Percentiles rank a stretch among this genome's conserved stretches.
Conservation (phyloP, 331 rosid genomes). For the Quercus phellos region DNA sequence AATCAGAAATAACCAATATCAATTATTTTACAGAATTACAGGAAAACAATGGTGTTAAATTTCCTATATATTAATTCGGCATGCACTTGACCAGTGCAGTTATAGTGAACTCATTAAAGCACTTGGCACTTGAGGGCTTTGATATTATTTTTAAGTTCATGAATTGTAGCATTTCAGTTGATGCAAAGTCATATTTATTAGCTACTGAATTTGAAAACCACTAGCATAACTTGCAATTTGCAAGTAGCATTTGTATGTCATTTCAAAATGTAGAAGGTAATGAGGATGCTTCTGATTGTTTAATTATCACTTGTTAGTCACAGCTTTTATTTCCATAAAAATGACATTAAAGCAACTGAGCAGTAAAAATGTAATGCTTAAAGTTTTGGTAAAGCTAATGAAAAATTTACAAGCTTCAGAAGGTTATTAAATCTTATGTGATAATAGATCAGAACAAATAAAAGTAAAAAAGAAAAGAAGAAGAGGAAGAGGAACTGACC, state of each 20-base stretch:
- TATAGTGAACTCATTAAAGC: too few species aligned
- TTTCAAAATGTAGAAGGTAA: background rate
- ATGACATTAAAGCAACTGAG: too few species aligned
- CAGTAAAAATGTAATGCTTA: too few species aligned
- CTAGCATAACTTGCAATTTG: background rate
- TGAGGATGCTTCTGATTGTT: background rate
- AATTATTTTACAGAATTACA: background rate
- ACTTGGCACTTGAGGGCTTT: too few species aligned
- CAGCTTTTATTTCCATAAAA: too few species aligned
- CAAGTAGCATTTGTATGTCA: background rate
- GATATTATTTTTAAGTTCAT: too few species aligned
- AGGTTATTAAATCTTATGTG: background rate
- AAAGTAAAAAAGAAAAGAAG: background rate
- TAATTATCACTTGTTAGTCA: too few species aligned
- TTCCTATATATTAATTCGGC: too few species aligned
- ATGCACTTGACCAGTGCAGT: too few species aligned
- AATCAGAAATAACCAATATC: background rate
- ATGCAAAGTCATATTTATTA: background rate
- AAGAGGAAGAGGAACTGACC: constrained; percentile 30
- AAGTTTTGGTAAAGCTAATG: too few species aligned
- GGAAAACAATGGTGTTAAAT: background rate
- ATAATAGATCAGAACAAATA: background rate
- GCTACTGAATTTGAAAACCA: background rate
- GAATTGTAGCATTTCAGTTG: too few species aligned
- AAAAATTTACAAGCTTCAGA: background rate